Conservation (phyloP, 805 yeast genomes). For the Candida tibetensis region DNA sequence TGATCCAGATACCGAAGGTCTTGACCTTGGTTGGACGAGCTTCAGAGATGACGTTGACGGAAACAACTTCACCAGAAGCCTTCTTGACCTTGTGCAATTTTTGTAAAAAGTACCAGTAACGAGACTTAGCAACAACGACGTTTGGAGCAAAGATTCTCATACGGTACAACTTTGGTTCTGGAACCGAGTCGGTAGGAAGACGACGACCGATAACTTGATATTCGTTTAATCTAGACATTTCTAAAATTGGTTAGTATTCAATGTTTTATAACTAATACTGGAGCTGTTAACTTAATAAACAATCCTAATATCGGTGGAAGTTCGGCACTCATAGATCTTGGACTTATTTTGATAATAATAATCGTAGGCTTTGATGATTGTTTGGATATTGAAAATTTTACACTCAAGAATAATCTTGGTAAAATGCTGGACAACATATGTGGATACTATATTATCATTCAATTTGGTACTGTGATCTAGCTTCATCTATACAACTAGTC, state of each 20-base stretch:
- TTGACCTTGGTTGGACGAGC: slow-evolving; percentile 98
- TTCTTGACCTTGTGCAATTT: slow-evolving; percentile 99
- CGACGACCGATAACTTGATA: slow-evolving; percentile 99
- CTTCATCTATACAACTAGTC: too few species aligned
- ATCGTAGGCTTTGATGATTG: too few species aligned
- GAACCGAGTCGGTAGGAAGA: slow-evolving; percentile 97
- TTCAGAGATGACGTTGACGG: slow-evolving; percentile 89
- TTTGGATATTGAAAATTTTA: too few species aligned
- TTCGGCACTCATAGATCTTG: too few species aligned
- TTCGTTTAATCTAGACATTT: slow-evolving; percentile 94
- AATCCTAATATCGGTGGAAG: too few species aligned
- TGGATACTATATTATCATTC: too few species aligned
- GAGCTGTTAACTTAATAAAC: not conserved
- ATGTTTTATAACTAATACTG: slow-evolving; percentile 1
- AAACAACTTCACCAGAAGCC: slow-evolving; percentile 98
- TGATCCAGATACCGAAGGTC: slow-evolving; percentile 99
- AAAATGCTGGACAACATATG: too few species aligned
- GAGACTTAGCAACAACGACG: slow-evolving; percentile 98
- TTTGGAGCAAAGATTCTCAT: slow-evolving; percentile 99
- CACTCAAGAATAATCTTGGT: too few species aligned
- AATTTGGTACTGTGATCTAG: too few species aligned
- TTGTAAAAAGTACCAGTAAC: slow-evolving; percentile 99
- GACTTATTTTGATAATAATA: too few species aligned
- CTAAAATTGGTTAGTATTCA: slow-evolving; percentile 11
- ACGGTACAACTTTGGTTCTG: slow-evolving; percentile 99